Conservation (phyloP, 1,284 basidiomycete genomes). For the Leccinum pallidistipes region DNA sequence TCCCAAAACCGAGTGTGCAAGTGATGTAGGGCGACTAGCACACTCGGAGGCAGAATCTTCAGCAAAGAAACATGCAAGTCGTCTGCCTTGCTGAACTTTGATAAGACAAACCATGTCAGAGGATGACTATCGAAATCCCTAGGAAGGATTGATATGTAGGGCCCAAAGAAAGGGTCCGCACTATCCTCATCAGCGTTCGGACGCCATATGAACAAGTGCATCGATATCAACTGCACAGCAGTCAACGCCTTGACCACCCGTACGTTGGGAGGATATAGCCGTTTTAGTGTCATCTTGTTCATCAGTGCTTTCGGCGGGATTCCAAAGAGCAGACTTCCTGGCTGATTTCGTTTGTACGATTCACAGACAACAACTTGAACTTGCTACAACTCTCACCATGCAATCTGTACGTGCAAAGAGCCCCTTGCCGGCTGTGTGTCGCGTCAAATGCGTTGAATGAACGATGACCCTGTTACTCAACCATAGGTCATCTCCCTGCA, state of each 20-base stretch:
- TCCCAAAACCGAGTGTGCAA: conserved; percentile 53
- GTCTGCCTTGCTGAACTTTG: conserved; percentile 12
- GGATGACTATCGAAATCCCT: conserved; percentile 72
- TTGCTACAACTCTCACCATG: conserved; percentile 36
- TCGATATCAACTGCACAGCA: conserved; percentile 58
- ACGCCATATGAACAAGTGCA: conserved; percentile 61
- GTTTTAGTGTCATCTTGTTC: conserved; percentile 64
- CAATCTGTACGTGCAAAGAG: conserved; percentile 56
- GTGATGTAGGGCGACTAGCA: conserved; percentile 45
- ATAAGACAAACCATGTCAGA: conserved; percentile 61
- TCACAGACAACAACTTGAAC: background rate
- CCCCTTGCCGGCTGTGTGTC: conserved; percentile 62
- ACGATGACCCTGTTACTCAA: conserved; percentile 27
- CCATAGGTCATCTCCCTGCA: conserved; percentile 42
- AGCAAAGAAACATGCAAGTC: conserved; percentile 37
- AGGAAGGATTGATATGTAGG: conserved; percentile 77
- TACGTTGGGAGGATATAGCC: conserved; percentile 46
- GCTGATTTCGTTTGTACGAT: conserved; percentile 35
- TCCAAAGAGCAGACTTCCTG: conserved; percentile 58
- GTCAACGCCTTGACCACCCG: conserved; percentile 39
- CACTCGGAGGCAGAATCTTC: conserved; percentile 50
- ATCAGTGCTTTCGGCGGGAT: conserved; percentile 70
- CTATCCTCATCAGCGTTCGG: conserved; percentile 42
- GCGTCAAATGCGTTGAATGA: conserved; percentile 5
- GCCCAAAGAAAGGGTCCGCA: conserved; percentile 62